These are phyloP conservation scores for Crithidia fasciculata DNA, from an alignment of 208 protist genomes.

Conservation along the genomic window DNA sequence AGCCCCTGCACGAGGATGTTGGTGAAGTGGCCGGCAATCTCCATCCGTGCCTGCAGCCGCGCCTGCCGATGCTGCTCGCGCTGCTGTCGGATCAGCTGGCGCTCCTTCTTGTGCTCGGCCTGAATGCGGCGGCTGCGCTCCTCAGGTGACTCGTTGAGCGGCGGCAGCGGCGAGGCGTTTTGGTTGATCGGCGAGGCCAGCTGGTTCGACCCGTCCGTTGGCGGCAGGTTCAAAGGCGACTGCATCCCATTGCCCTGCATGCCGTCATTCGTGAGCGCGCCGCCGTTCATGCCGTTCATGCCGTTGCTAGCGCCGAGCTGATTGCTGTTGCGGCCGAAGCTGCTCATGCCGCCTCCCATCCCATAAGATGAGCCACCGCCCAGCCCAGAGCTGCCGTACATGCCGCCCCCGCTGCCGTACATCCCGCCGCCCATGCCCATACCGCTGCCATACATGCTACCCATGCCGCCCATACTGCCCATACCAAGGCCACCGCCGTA, in stretches of 20 bases:
- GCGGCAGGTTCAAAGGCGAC: conserved; percentile 17
- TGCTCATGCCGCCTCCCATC: conserved; percentile 28
- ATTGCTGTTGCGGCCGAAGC: conserved; percentile 15
- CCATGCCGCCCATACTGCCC: conserved; percentile 48
- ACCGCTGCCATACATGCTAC: conserved; percentile 41
- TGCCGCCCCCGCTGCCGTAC: conserved; percentile 32
- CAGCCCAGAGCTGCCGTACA: conserved; percentile 39
- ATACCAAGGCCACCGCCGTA: conserved; percentile 41
- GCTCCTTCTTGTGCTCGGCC: conserved; percentile 62
- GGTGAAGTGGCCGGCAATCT: conserved; percentile 74
- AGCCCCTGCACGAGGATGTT: conserved; percentile 83
- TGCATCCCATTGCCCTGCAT: conserved; percentile 14
- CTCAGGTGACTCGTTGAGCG: conserved; percentile 62
- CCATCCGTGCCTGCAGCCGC: conserved; percentile 74
- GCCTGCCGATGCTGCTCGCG: conserved; percentile 71
- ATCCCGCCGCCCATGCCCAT: conserved; percentile 26
- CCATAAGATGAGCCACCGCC: conserved; percentile 23
- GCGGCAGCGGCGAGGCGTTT: conserved; percentile 32
- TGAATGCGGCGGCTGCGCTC: conserved; percentile 66
- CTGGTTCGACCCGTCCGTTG: conserved; percentile 22
- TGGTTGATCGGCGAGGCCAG: conserved; percentile 52
- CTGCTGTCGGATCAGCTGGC: conserved; percentile 70
- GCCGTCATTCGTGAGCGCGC: conserved; percentile 17
- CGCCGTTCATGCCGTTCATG: conserved; percentile 3
- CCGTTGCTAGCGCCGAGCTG: conserved; percentile 23